These are phyloP conservation scores for Oxytropis ochrocephala DNA, from an alignment of 306 rosid species.

Conservation along the genomic window DNA sequence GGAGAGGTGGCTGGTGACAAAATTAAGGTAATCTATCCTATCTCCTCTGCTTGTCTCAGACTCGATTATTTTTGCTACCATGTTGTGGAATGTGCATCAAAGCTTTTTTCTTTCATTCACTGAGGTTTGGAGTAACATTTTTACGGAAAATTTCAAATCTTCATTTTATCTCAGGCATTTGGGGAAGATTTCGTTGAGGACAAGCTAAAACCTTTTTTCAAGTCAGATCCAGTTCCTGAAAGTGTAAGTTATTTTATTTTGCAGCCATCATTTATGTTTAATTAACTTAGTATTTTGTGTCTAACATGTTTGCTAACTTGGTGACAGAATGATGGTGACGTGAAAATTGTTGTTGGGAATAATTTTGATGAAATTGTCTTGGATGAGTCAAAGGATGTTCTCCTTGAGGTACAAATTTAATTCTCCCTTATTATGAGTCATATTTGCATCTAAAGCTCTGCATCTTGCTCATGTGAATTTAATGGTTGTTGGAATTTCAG, in stretches of 20 bases:
- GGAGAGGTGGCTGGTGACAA: conserved; percentile 59
- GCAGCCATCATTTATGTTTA: conserved; percentile 7
- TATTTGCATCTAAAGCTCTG: not conserved
- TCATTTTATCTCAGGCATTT: conserved; percentile 49
- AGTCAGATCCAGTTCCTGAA: conserved; percentile 91
- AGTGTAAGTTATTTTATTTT: conserved; percentile 48
- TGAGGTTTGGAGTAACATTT: not conserved
- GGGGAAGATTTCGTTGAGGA: conserved; percentile 85
- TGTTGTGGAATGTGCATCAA: conserved; percentile 1
- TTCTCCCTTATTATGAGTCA: not conserved
- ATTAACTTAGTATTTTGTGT: not conserved
- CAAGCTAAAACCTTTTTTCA: conserved; percentile 84
- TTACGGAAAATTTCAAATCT: conserved; percentile 14
- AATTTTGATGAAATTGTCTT: conserved; percentile 88
- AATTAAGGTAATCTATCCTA: conserved; percentile 52
- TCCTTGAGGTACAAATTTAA: conserved; percentile 67
- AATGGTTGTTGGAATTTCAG: conserved; percentile 31
- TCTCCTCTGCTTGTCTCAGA: not conserved
- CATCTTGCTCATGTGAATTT: conserved; percentile 12
- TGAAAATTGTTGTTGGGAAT: conserved; percentile 87
- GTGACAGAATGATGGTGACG: conserved; percentile 77
- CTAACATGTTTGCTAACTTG: conserved; percentile 13
- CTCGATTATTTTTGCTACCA: conserved; percentile 11
- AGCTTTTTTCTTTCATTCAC: conserved; percentile 1
- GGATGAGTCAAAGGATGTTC: conserved; percentile 97